These are phyloP conservation scores for Ulota crispa DNA, from an alignment of 225 moss, liverwort and hornwort genomes.

Conservation along the genomic window DNA sequence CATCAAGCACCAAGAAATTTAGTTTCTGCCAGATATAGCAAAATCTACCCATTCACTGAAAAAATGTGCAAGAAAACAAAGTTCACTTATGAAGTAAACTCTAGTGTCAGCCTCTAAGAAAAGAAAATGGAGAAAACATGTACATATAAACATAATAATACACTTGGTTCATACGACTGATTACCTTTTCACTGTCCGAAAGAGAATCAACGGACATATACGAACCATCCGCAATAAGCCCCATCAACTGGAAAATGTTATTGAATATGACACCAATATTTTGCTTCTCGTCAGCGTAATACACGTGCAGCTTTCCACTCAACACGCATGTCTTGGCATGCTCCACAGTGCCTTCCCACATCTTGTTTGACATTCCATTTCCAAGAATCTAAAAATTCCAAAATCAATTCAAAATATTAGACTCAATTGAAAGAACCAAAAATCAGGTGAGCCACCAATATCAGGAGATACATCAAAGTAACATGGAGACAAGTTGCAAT, in stretches of 20 bases:
- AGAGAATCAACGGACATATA: slow-evolving; percentile 61
- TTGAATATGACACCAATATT: slow-evolving; percentile 59
- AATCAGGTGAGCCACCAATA: background rate
- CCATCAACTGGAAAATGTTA: slow-evolving; percentile 52
- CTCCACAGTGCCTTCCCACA: slow-evolving; percentile 64
- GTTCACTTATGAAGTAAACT: background rate
- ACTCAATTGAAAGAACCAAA: background rate
- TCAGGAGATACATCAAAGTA: background rate
- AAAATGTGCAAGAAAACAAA: background rate
- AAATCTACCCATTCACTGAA: background rate
- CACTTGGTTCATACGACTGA: background rate
- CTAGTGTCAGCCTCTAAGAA: background rate
- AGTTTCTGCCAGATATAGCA: background rate
- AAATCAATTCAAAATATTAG: background rate
- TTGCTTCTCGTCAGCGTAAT: slow-evolving; percentile 57
- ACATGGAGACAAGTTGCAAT: background rate
- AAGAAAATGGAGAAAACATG: background rate
- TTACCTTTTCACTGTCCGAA: slow-evolving; percentile 58
- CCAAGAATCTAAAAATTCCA: slow-evolving; percentile 41
- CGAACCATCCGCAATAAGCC: slow-evolving; percentile 55
- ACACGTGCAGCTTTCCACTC: slow-evolving; percentile 56
- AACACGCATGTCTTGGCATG: slow-evolving; percentile 56
- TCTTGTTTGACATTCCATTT: slow-evolving; percentile 61
- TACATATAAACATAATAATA: background rate
- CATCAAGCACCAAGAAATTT: background rate